phyloP scores from a whole-genome alignment of 106 monocot genomes.

The Narthecium ossifragum region DNA sequence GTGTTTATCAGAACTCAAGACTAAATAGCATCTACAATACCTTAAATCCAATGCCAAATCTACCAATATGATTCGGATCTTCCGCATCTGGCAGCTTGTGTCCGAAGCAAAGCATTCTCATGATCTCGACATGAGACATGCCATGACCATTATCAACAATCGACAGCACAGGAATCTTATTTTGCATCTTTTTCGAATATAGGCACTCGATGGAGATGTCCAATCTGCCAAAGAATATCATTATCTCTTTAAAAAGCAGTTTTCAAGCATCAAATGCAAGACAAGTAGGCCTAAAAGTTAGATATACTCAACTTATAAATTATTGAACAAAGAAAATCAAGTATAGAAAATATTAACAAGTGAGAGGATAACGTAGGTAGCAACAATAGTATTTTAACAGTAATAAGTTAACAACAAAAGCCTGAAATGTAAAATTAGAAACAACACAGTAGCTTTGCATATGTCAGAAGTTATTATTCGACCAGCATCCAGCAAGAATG shows the following conservation, averaged over 20 bases:
- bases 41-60: slow-evolving; percentile 86
- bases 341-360: no score
- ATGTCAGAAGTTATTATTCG: no score
- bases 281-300: neutral
- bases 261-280: slow-evolving; percentile 4
- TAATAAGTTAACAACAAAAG: no score
- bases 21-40: slow-evolving; percentile 22
- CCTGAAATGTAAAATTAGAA: no score
- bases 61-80: slow-evolving; percentile 43
- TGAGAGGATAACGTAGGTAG: no score
- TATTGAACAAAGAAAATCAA: no score
- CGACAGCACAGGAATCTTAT: slow-evolving; percentile 57
- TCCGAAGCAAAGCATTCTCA: slow-evolving; percentile 75
- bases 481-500: no score
- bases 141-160: slow-evolving; percentile 67
- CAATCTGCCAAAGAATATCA: slow-evolving; percentile 32
- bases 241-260: neutral
- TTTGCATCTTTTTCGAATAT: slow-evolving; percentile 41
- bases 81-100: slow-evolving; percentile 32
- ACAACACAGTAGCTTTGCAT: no score
- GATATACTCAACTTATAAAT: no score
- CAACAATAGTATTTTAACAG: no score
- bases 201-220: slow-evolving; percentile 42
- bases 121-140: slow-evolving; percentile 54
- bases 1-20: no score